These are phyloP conservation scores for Solanum pimpinellifolium DNA, from an alignment of 257 asterid genomes.

Conservation along the genomic window DNA sequence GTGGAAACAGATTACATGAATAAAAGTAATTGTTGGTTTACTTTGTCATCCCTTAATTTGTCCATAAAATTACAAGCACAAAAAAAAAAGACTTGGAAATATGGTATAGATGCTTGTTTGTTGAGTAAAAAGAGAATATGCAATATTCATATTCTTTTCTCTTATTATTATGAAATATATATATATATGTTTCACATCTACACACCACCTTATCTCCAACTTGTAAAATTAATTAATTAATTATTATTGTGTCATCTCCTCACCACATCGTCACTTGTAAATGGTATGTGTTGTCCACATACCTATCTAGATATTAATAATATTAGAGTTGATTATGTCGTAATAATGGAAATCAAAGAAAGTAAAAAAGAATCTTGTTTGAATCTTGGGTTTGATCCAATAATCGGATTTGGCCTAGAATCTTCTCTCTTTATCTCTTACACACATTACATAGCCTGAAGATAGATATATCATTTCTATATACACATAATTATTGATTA, in stretches of 20 bases:
- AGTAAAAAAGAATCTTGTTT: neutral
- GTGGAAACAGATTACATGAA: neutral
- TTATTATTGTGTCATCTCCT: neutral
- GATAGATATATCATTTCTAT: neutral
- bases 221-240: neutral
- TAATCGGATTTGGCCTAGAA: neutral
- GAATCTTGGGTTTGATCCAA: neutral
- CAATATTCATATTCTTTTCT: neutral
- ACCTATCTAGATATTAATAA: neutral
- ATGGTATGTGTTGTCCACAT: neutral
- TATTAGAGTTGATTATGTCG: neutral
- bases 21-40: no score
- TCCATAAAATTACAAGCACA: neutral
- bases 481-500: neutral
- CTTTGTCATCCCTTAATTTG: neutral
- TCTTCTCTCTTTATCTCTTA: neutral
- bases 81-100: neutral
- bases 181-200: neutral
- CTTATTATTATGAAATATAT: no score
- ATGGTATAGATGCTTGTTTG: neutral
- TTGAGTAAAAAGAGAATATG: neutral
- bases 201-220: neutral
- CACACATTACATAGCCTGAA: neutral
- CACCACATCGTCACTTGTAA: neutral
- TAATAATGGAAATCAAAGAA: neutral